A percentile compares a stretch with the other conserved stretches of the same genome.
These are phyloP conservation scores for Aureobasidium sp. DNA, from an alignment of 2,329 filamentous ascomycete genomes.

Conservation along the genomic window DNA sequence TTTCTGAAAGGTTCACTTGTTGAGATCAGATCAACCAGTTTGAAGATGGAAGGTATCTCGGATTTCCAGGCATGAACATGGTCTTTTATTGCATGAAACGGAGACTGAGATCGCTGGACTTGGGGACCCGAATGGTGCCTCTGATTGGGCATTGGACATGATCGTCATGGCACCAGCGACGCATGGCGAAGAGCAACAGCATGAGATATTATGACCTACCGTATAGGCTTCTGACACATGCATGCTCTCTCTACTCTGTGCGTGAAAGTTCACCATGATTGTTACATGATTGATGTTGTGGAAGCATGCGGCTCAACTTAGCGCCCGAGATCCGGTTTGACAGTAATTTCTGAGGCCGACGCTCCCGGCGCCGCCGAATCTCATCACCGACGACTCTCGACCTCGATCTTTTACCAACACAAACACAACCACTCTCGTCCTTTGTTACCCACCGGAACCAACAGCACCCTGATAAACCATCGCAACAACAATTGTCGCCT, in stretches of 20 bases:
- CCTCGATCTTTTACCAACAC: background rate
- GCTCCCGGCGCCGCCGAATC: background rate
- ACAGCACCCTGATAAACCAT: background rate
- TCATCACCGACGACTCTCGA: background rate
- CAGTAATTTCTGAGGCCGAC: slow-evolving; percentile 8
- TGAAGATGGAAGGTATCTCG: too few relatives aligned
- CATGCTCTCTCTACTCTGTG: background rate
- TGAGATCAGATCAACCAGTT: too few relatives aligned
- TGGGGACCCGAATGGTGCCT: background rate
- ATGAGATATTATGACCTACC: too few relatives aligned
- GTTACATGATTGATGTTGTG: too few relatives aligned
- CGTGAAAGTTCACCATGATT: too few relatives aligned
- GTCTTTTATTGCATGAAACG: too few relatives aligned
- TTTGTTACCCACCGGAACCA: background rate
- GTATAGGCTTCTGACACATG: background rate
- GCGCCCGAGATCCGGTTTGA: slow-evolving; percentile 3
- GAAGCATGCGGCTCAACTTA: too few relatives aligned
- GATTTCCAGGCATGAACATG: too few relatives aligned
- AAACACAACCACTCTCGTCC: background rate
- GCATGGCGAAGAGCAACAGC: background rate
- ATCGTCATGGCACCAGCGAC: background rate
- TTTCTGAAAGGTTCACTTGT: too few relatives aligned
- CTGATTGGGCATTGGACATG: background rate
- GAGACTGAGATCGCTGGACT: too few relatives aligned
- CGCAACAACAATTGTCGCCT: background rate